Conservation (phyloP, 2,329 filamentous ascomycete species). For the Mycogone perniciosa region DNA sequence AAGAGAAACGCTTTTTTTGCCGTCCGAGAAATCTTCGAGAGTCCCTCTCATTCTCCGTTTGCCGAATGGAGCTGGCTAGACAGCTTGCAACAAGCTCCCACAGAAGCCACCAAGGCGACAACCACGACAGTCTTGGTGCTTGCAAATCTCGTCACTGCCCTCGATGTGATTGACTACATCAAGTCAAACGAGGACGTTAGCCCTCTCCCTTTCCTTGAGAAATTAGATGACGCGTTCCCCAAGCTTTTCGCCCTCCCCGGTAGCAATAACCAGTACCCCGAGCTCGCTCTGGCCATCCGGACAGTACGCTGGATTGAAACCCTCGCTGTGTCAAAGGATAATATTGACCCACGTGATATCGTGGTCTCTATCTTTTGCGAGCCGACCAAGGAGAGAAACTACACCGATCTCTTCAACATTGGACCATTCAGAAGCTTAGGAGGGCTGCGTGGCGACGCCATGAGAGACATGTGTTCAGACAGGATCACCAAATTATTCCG, state of each 20-base stretch:
- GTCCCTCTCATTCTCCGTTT: conserved; percentile 18
- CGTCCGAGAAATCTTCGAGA: conserved; percentile 21
- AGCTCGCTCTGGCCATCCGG: conserved; percentile 31
- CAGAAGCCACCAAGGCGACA: neutral
- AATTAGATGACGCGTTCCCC: conserved; percentile 27
- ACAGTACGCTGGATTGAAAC: conserved; percentile 29
- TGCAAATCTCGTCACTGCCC: conserved; percentile 31
- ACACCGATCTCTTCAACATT: conserved; percentile 13
- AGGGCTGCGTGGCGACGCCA: conserved; percentile 8
- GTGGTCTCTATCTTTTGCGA: conserved; percentile 28
- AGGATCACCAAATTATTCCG: conserved; percentile 18
- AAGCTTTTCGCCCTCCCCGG: conserved; percentile 20
- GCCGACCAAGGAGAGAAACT: conserved; percentile 2
- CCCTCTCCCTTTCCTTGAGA: conserved; percentile 24
- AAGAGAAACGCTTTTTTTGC: conserved; percentile 23
- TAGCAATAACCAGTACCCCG: conserved; percentile 9
- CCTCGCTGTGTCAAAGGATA: conserved; percentile 13
- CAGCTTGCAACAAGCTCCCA: neutral
- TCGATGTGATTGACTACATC: conserved; percentile 23
- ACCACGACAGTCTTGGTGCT: conserved; percentile 19
- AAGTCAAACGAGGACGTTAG: conserved; percentile 10
- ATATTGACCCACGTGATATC: conserved; percentile 14
- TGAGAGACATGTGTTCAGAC: conserved; percentile 18
- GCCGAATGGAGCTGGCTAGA: conserved; percentile 22
- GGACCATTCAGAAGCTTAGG: conserved; percentile 24